Base-by-base conservation (phyloP, 805 yeast genomes). In the Brettanomyces custersianus region DNA sequence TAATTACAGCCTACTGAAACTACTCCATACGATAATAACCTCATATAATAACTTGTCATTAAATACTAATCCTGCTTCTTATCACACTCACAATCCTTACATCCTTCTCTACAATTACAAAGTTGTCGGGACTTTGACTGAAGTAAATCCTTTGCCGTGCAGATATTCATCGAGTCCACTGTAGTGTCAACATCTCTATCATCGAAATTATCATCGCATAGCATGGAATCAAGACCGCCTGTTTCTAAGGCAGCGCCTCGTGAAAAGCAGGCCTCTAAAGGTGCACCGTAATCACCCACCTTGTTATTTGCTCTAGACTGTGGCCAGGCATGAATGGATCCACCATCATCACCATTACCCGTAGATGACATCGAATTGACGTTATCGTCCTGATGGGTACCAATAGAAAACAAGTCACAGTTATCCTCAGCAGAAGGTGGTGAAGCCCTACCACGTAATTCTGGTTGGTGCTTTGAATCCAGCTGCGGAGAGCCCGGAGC, bases 121-220 rank as follows among this genome's bases (percentile, higher is more conserved):
- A 46, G 19, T 33, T 51, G 53, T 20, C 43, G 39, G n/a, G 49
- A 39, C 29, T 39, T 51, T 4, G 41, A 42, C 26, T 33, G 34
- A 12, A 54, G 23, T 16, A 53, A 46, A 25, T 52, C 57, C 11
- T 39, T 44, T 4, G 54, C 53, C 2, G 59, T 50, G 21, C 54
- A 46, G n/a, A 52, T 43, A 28, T 46, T 49, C 13, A 51, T 38
- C 0, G 44, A 11, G n/a, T 45, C 42, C 20, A 26, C 40, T 20
- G 13, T 3, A 9, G 19, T n/a, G 15, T 37, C 41, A 7, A 51
- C 51, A 2, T 57, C 49, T 16, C 53, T 43, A 12, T 47, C 41
- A 25, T 44, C 45, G 13, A 48, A 35, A 1, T 42, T 8, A 2
- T 13, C 18, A 5, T 15, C 24, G 9, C 13, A 12, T n/a, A 20